These are phyloP conservation scores for Mycena amicta DNA, from an alignment of 768 basidiomycete genomes.

Conservation along the genomic window DNA sequence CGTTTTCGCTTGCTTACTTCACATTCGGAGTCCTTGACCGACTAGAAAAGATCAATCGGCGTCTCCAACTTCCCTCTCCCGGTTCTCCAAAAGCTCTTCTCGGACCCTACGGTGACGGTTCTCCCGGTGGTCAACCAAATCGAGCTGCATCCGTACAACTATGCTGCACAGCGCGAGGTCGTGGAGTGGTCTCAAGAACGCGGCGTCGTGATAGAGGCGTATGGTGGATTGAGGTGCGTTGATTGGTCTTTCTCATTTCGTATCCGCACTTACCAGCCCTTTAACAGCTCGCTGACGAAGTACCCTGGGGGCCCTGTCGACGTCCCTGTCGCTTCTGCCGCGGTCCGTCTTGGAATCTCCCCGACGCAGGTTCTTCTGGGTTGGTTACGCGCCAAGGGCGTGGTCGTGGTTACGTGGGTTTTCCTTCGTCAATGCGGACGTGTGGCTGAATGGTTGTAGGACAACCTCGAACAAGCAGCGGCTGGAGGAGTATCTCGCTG, in stretches of 20 bases:
- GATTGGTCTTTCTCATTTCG: neutral
- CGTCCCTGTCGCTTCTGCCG: slow-evolving; percentile 41
- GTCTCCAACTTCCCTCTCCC: slow-evolving; percentile 48
- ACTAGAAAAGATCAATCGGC: slow-evolving; percentile 59
- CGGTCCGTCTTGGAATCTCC: slow-evolving; percentile 42
- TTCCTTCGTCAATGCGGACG: neutral
- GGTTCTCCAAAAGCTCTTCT: slow-evolving; percentile 42
- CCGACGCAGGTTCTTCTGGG: slow-evolving; percentile 51
- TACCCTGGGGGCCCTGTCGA: slow-evolving; percentile 52
- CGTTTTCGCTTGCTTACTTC: neutral
- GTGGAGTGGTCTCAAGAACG: slow-evolving; percentile 45
- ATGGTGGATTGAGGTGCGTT: slow-evolving; percentile 46
- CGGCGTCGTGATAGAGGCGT: slow-evolving; percentile 51
- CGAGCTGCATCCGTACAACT: slow-evolving; percentile 54
- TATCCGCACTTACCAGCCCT: no score
- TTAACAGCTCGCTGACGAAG: slow-evolving; percentile 39
- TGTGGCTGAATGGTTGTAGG: slow-evolving; percentile 24
- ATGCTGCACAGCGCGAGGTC: slow-evolving; percentile 39
- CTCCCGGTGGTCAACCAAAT: slow-evolving; percentile 43
- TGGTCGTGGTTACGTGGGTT: slow-evolving; percentile 46
- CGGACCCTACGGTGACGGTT: slow-evolving; percentile 38
- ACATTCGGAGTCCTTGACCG: no score
- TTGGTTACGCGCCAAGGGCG: slow-evolving; percentile 52
- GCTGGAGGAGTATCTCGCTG: slow-evolving; percentile 49
- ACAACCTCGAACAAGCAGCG: slow-evolving; percentile 45